Conservation (phyloP, 1,284 basidiomycete species). For the Leccinum pachyderme region DNA sequence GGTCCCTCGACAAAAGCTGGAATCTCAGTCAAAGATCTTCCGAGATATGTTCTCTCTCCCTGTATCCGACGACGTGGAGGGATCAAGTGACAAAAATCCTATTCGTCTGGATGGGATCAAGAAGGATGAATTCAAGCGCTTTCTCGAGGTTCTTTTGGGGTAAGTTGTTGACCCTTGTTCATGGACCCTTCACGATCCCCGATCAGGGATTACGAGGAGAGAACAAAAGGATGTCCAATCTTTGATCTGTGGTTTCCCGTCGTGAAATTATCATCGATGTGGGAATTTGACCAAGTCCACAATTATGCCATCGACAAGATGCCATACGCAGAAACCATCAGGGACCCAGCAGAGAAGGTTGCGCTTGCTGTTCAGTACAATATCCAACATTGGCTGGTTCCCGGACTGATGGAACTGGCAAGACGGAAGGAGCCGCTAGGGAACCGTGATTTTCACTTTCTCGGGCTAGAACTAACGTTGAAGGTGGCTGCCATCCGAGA, state of each 20-base stretch:
- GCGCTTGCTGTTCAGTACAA: slow-evolving; percentile 19
- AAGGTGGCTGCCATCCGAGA: slow-evolving; percentile 25
- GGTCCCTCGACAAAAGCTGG: slow-evolving; percentile 18
- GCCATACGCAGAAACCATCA: slow-evolving; percentile 10
- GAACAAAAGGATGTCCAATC: not conserved
- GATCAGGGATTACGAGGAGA: slow-evolving; percentile 2
- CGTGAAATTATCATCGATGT: slow-evolving; percentile 24
- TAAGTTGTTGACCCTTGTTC: slow-evolving; percentile 2
- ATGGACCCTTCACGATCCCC: not conserved
- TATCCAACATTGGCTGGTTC: slow-evolving; percentile 20
- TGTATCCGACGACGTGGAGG: slow-evolving; percentile 13
- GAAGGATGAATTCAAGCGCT: slow-evolving; percentile 20
- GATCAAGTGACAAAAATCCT: slow-evolving; percentile 13
- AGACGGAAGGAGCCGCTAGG: slow-evolving; percentile 18
- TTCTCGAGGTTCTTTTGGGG: slow-evolving; percentile 24
- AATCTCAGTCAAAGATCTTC: slow-evolving; percentile 21
- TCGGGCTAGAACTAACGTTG: slow-evolving; percentile 15
- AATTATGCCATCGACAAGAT: slow-evolving; percentile 12
- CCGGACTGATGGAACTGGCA: slow-evolving; percentile 22
- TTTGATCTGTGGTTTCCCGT: slow-evolving; percentile 24
- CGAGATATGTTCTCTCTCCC: slow-evolving; percentile 27
- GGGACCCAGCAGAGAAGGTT: slow-evolving; percentile 21
- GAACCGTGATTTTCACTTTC: slow-evolving; percentile 9
- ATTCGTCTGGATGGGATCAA: slow-evolving; percentile 19
- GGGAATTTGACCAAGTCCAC: slow-evolving; percentile 17